Evolutionary conservation across 1,284 basidiomycete genomes (phyloP).

Genomic region (Austroboletus rostrupii): DNA sequence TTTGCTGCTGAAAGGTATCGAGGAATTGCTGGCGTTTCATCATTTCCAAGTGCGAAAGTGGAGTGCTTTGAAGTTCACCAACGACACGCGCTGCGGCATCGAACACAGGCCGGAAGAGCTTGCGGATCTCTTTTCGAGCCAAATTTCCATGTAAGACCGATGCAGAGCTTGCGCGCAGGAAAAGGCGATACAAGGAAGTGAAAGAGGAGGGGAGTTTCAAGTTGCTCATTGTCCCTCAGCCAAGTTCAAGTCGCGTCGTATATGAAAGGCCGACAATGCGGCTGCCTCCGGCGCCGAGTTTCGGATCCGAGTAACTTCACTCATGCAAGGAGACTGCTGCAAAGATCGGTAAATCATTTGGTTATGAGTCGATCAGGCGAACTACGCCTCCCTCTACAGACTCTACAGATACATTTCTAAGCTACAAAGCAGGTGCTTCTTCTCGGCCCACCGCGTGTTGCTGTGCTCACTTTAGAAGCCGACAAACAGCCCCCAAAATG

Average conservation of each 20-base stretch:
- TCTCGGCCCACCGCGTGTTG: neutral
- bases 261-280: too few relatives aligned
- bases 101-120: slow-evolving; percentile 55
- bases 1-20: slow-evolving; percentile 47
- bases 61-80: slow-evolving; percentile 34
- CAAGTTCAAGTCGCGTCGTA: too few relatives aligned
- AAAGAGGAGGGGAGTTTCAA: slow-evolving; percentile 45
- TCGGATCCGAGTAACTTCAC: too few relatives aligned
- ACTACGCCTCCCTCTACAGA: too few relatives aligned
- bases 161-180: slow-evolving; percentile 56
- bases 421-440: slow-evolving; percentile 8
- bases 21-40: slow-evolving; percentile 41
- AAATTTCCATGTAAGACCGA: slow-evolving; percentile 54
- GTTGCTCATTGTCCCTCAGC: slow-evolving; percentile 1
- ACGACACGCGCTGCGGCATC: slow-evolving; percentile 47
- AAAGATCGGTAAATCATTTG: slow-evolving; percentile 4
- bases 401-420: slow-evolving; percentile 2
- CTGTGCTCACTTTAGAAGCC: neutral
- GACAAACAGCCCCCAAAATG: slow-evolving; percentile 1
- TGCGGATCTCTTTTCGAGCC: slow-evolving; percentile 42
- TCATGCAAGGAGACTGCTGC: neutral
- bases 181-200: slow-evolving; percentile 59
- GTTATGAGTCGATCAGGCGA: slow-evolving; percentile 1
- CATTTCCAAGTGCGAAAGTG: slow-evolving; percentile 28
- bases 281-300: neutral